A percentile compares a stretch with the other conserved stretches of the same genome.
These are phyloP conservation scores for Suillus bovinus DNA, from an alignment of 768 basidiomycete species.

Conservation along the genomic window DNA sequence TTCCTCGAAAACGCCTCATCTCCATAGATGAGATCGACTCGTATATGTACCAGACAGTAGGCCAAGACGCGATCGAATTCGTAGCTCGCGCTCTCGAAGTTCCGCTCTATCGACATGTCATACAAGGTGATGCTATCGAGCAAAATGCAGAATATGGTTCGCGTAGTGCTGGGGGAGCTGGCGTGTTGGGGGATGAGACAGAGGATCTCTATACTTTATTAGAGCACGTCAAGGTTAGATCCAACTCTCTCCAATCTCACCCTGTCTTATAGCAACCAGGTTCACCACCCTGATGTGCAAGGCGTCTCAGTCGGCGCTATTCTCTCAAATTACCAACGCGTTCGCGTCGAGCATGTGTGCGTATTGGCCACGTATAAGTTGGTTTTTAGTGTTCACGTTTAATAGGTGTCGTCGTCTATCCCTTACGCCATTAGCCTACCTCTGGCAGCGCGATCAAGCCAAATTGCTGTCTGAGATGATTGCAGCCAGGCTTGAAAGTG, in stretches of 20 bases:
- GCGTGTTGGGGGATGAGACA: constrained; percentile 86
- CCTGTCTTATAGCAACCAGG: constrained; percentile 39
- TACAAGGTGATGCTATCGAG: constrained; percentile 78
- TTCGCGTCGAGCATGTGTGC: constrained; percentile 97
- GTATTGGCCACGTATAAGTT: constrained; percentile 22
- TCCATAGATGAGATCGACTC: constrained; percentile 95
- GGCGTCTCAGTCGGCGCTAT: constrained; percentile 96
- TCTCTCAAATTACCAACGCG: constrained; percentile 94
- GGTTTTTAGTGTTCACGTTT: constrained; percentile 6
- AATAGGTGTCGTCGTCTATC: constrained; percentile 77
- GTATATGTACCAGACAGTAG: constrained; percentile 98
- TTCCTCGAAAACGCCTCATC: constrained; percentile 12
- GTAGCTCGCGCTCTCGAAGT: constrained; percentile 85
- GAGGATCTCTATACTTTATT: constrained; percentile 86
- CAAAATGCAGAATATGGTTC: constrained; percentile 86
- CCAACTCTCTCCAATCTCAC: not conserved
- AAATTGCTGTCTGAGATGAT: constrained; percentile 89
- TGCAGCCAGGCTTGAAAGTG: constrained; percentile 68
- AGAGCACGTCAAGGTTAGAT: constrained; percentile 68
- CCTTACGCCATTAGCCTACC: constrained; percentile 79
- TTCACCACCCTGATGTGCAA: constrained; percentile 74
- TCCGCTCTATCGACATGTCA: constrained; percentile 81
- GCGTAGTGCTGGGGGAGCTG: constrained; percentile 48
- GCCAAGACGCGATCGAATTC: constrained; percentile 87
- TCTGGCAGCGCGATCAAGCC: constrained; percentile 94